Conservation (phyloP, 192 early-diverging fungal genomes). For the Linnemannia exigua region DNA sequence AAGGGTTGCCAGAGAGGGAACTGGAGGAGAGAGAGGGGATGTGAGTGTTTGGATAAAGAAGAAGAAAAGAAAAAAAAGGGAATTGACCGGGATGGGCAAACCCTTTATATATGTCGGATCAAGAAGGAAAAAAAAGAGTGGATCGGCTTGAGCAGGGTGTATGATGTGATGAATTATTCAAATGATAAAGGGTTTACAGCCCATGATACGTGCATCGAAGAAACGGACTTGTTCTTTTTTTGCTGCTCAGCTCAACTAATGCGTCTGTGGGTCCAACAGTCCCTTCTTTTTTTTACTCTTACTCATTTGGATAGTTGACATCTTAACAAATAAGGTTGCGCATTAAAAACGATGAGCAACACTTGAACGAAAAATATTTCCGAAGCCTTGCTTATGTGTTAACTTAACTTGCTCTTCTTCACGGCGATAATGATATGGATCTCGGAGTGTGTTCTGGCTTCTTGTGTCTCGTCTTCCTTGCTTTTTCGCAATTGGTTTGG, state of each 20-base stretch:
- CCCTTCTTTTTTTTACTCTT: background rate
- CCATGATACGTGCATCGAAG: background rate
- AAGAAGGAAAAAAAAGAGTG: constrained; percentile 6
- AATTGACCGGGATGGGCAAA: background rate
- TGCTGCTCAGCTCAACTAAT: background rate
- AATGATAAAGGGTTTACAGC: background rate
- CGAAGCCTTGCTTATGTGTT: background rate
- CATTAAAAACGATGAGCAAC: background rate
- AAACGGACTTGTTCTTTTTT: constrained; percentile 11
- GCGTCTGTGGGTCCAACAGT: constrained; percentile 1
- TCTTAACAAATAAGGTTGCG: background rate
- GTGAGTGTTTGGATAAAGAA: constrained; percentile 7
- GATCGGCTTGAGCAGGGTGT: background rate
- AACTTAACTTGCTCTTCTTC: background rate
- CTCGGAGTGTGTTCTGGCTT: background rate
- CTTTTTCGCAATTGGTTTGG: background rate
- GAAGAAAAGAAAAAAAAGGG: constrained; percentile 14
- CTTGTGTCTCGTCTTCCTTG: background rate
- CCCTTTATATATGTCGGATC: background rate
- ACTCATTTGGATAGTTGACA: constrained; percentile 7
- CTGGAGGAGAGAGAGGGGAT: background rate
- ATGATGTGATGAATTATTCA: background rate
- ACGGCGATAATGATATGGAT: background rate
- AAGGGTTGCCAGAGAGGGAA: background rate
- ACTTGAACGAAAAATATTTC: background rate